A percentile compares a stretch with the other conserved stretches of the same genome.
Conservation (phyloP, 768 basidiomycete genomes). For the Panellus pusillus region DNA sequence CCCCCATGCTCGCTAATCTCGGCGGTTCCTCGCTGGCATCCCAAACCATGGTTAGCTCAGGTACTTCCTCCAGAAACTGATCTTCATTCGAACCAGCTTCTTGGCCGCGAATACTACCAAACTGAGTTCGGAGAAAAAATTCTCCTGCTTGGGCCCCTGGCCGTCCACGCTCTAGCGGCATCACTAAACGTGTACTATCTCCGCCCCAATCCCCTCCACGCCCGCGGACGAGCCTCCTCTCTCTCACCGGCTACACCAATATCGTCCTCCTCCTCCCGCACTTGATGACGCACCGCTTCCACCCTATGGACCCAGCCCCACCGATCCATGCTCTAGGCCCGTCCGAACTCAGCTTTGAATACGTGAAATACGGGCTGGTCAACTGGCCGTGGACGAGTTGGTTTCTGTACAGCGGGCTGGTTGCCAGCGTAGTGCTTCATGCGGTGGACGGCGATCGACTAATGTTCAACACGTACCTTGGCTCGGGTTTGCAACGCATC, state of each 20-base stretch:
- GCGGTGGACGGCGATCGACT: constrained; percentile 58
- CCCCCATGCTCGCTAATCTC: constrained; percentile 68
- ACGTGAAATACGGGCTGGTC: constrained; percentile 70
- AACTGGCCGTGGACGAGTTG: constrained; percentile 63
- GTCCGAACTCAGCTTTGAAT: constrained; percentile 79
- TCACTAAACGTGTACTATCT: constrained; percentile 58
- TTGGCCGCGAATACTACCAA: constrained; percentile 88
- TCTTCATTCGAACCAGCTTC: constrained; percentile 46
- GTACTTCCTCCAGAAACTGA: neutral
- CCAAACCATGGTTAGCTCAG: constrained; percentile 64
- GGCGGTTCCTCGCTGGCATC: constrained; percentile 72
- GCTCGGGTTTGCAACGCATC: constrained; percentile 25
- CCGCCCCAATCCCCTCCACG: constrained; percentile 33
- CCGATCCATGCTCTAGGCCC: constrained; percentile 67
- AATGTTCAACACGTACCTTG: constrained; percentile 52
- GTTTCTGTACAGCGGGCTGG: constrained; percentile 63
- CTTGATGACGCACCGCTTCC: constrained; percentile 62
- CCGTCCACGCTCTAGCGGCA: constrained; percentile 57
- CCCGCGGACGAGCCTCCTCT: constrained; percentile 45
- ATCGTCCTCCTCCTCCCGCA: constrained; percentile 67
- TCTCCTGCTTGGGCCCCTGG: constrained; percentile 68
- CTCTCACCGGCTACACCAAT: constrained; percentile 62
- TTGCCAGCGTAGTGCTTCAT: constrained; percentile 58
- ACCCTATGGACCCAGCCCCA: constrained; percentile 43
- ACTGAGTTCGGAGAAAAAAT: constrained; percentile 65